phyloP scores from a whole-genome alignment of 2,329 filamentous ascomycete genomes.

The Aspergillus aculeatus region DNA sequence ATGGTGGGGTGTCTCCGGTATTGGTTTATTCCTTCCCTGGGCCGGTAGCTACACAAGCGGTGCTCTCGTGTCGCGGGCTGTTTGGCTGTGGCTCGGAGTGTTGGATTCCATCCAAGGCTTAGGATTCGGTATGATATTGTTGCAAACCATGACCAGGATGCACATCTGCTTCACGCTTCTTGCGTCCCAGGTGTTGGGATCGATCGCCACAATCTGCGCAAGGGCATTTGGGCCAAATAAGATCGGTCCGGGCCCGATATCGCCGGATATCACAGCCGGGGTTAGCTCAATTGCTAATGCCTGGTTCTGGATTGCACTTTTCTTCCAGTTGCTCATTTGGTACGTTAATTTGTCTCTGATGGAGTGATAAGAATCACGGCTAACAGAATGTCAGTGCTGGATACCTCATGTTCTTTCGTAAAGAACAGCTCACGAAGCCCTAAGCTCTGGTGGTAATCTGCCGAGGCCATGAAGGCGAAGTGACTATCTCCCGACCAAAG shows the following conservation, averaged over 20 bases:
- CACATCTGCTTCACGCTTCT: constrained; percentile 64
- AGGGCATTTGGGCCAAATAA: constrained; percentile 61
- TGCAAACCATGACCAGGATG: constrained; percentile 64
- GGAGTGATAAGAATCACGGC: constrained; percentile 2
- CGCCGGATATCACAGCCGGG: constrained; percentile 59
- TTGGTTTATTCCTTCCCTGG: constrained; percentile 64
- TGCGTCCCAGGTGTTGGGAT: constrained; percentile 61
- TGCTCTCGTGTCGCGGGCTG: constrained; percentile 55
- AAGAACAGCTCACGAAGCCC: constrained; percentile 47
- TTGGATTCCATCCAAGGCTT: constrained; percentile 65
- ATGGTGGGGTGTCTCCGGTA: constrained; percentile 62
- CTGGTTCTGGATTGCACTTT: constrained; percentile 62
- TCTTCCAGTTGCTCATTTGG: constrained; percentile 59
- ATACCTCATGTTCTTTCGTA: constrained; percentile 46
- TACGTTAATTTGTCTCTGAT: constrained; percentile 31
- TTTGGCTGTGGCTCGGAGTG: constrained; percentile 68
- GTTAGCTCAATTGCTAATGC: constrained; percentile 47
- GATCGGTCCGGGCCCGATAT: constrained; percentile 61
- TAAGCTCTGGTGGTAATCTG: constrained; percentile 17
- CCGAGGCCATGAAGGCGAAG: background rate
- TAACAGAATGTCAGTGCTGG: constrained; percentile 29
- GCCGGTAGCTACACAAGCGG: constrained; percentile 54
- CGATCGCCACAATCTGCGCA: constrained; percentile 61
- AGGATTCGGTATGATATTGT: constrained; percentile 66
- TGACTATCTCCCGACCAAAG: background rate